Percentiles rank a stretch among this genome's conserved stretches.
Conservation (phyloP, 1,284 basidiomycete genomes). For the Chalciporus sp. region DNA sequence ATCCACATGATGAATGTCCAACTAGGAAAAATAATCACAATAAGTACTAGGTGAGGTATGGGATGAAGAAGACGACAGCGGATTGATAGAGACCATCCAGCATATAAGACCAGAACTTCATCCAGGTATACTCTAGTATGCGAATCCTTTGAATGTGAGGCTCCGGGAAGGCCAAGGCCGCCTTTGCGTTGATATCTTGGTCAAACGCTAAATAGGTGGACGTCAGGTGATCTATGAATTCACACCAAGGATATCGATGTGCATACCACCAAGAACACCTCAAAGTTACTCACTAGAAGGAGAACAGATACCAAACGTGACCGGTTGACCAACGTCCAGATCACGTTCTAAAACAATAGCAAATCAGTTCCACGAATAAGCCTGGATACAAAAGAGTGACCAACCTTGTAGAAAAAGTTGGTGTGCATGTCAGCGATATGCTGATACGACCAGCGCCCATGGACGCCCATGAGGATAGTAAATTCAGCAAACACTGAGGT, state of each 20-base stretch:
- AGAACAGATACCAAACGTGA: conserved; percentile 95
- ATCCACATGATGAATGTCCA: conserved; percentile 90
- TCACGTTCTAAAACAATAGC: conserved; percentile 64
- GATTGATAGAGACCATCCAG: conserved; percentile 94
- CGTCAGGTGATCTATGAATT: conserved; percentile 8
- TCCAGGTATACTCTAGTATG: conserved; percentile 89
- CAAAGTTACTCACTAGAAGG: conserved; percentile 65
- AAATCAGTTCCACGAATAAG: conserved; percentile 1
- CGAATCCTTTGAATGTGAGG: conserved; percentile 92
- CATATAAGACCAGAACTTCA: conserved; percentile 96
- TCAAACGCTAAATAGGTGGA: conserved; percentile 81
- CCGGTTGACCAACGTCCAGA: conserved; percentile 92
- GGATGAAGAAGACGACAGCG: conserved; percentile 87
- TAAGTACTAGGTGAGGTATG: conserved; percentile 74
- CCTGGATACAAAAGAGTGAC: neutral
- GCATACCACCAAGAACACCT: conserved; percentile 75
- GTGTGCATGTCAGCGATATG: conserved; percentile 97
- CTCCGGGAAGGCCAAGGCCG: conserved; percentile 89
- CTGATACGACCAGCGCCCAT: conserved; percentile 96
- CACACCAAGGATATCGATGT: neutral
- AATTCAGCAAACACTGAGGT: no score
- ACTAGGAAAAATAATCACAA: conserved; percentile 39
- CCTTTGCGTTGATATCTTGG: conserved; percentile 92
- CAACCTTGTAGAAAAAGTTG: conserved; percentile 97
- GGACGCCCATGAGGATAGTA: no score